Percentiles rank a stretch among this genome's conserved stretches.
Conservation (phyloP, 768 basidiomycete species). For the Baorangia bicolor region DNA sequence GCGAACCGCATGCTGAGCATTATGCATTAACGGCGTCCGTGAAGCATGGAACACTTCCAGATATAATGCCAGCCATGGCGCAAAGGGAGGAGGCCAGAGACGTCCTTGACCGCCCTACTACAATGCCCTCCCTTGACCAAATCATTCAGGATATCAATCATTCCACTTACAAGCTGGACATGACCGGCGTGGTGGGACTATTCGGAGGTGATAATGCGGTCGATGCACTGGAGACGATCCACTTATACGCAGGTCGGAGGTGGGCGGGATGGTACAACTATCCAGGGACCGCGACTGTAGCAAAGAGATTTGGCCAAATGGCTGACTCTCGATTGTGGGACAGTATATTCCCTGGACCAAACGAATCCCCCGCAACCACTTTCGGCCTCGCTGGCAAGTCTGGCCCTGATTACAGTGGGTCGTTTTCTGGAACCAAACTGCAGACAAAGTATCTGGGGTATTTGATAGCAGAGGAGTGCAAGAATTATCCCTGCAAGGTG, state of each 20-base stretch:
- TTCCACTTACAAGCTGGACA: conserved; percentile 23
- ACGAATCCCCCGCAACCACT: conserved; percentile 24
- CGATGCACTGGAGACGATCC: conserved; percentile 34
- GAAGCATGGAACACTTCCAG: background rate
- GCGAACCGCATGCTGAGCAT: background rate
- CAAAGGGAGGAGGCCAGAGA: background rate
- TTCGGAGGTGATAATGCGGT: conserved; percentile 35
- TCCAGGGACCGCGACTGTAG: conserved; percentile 32
- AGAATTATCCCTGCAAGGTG: background rate
- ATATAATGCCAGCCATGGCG: conserved; percentile 8
- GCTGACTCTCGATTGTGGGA: conserved; percentile 29
- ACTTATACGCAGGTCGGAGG: conserved; percentile 28
- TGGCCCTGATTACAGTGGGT: conserved; percentile 69
- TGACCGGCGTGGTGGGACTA: conserved; percentile 31
- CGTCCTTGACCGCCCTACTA: background rate
- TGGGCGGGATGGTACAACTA: conserved; percentile 40
- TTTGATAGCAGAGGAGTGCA: conserved; percentile 39
- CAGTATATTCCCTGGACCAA: conserved; percentile 33
- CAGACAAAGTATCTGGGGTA: conserved; percentile 53
- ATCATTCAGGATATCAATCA: conserved; percentile 10
- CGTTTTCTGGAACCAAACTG: conserved; percentile 60
- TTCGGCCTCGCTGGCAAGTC: conserved; percentile 29
- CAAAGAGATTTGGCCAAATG: conserved; percentile 33
- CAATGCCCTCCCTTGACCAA: conserved; percentile 18
- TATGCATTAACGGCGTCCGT: background rate